Conservation (phyloP, 75 land plant genomes). For the Cryptomeria japonica region DNA sequence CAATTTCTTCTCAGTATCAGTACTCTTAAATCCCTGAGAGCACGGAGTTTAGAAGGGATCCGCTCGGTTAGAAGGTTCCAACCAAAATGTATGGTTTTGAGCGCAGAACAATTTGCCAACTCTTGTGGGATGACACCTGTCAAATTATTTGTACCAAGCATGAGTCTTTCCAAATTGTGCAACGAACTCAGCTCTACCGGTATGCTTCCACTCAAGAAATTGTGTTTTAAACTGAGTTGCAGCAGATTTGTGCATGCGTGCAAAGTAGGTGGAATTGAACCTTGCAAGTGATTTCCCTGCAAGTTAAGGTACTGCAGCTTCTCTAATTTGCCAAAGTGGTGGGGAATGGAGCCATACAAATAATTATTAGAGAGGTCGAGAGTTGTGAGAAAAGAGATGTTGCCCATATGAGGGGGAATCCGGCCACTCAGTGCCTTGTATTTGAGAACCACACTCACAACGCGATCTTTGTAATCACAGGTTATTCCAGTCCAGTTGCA, state of each 20-base stretch:
- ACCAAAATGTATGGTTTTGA: slow-evolving; percentile 14
- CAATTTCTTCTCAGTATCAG: slow-evolving; percentile 24
- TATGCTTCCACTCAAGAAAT: slow-evolving; percentile 20
- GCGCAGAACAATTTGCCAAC: slow-evolving; percentile 15
- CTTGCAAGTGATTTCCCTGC: slow-evolving; percentile 35
- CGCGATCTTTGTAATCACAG: not conserved
- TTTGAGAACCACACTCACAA: not conserved
- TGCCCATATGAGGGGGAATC: slow-evolving; percentile 1
- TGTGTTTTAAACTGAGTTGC: slow-evolving; percentile 8
- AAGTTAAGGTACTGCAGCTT: slow-evolving; percentile 51
- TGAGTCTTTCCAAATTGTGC: slow-evolving; percentile 2
- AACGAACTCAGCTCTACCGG: slow-evolving; percentile 11
- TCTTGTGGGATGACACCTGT: slow-evolving; percentile 21
- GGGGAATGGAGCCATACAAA: slow-evolving; percentile 16
- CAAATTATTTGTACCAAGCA: slow-evolving; percentile 14
- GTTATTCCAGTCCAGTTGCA: slow-evolving; percentile 1
- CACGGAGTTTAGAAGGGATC: slow-evolving; percentile 15
- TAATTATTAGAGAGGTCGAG: slow-evolving; percentile 19
- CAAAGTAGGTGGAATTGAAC: slow-evolving; percentile 58
- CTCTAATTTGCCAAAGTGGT: slow-evolving; percentile 21
- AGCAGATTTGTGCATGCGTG: slow-evolving; percentile 28
- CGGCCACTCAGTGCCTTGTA: slow-evolving; percentile 2
- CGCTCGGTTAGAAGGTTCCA: slow-evolving; percentile 22
- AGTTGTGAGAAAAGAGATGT: not conserved
- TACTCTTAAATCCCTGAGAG: slow-evolving; percentile 8